Conservation (phyloP, 495 filamentous ascomycete genomes). For the Hypomontagnella monticulosa region DNA sequence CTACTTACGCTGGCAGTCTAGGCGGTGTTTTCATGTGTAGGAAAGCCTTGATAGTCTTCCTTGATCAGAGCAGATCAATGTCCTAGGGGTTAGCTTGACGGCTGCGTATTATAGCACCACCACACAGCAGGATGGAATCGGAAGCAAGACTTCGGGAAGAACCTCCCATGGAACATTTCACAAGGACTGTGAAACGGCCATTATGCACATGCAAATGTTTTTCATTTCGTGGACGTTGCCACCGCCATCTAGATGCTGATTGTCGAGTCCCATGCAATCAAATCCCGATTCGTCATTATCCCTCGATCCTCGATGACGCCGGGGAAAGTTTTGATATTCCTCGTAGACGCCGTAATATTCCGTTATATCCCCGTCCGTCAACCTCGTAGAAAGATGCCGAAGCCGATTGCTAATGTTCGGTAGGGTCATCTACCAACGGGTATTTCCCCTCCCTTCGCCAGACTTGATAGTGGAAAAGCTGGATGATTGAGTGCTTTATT, state of each 20-base stretch:
- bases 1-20: not conserved
- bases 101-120: slow-evolving; percentile 21
- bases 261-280: slow-evolving; percentile 37
- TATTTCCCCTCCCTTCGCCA: slow-evolving; percentile 47
- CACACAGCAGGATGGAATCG: slow-evolving; percentile 8
- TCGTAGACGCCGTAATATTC: slow-evolving; percentile 45
- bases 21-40: not conserved
- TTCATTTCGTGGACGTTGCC: slow-evolving; percentile 28
- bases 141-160: slow-evolving; percentile 63
- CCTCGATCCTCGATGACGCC: slow-evolving; percentile 31
- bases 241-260: slow-evolving; percentile 44
- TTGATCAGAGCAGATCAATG: not conserved
- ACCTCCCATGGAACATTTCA: slow-evolving; percentile 73
- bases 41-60: slow-evolving; percentile 20
- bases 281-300: slow-evolving; percentile 24
- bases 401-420: slow-evolving; percentile 19
- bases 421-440: slow-evolving; percentile 43
- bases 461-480: not conserved
- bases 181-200: slow-evolving; percentile 69
- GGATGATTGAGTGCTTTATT: slow-evolving; percentile 30
- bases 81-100: slow-evolving; percentile 21
- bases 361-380: slow-evolving; percentile 34
- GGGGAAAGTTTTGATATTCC: slow-evolving; percentile 22
- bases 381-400: slow-evolving; percentile 23
- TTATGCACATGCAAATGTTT: slow-evolving; percentile 62